Evolutionary conservation across 768 basidiomycete species (phyloP).

Genomic region (Tylopilus sp.): DNA sequence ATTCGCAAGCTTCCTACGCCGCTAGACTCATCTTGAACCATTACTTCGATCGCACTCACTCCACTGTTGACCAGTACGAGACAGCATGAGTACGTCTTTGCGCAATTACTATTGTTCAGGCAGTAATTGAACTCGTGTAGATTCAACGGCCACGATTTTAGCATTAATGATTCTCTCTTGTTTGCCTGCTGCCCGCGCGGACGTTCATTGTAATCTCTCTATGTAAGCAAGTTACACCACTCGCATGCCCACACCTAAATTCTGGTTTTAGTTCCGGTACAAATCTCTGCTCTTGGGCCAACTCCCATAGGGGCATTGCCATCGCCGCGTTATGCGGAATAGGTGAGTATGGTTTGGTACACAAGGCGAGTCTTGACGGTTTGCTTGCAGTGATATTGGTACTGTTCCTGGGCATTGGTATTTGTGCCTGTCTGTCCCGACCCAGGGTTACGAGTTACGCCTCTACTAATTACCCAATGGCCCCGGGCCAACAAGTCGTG

Average conservation of each 20-base stretch:
- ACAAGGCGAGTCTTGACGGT: not conserved
- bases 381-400: slow-evolving; percentile 3
- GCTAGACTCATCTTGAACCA: not conserved
- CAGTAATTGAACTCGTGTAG: slow-evolving; percentile 1
- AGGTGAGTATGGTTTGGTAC: slow-evolving; percentile 1
- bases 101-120: not conserved
- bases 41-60: not conserved
- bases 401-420: not conserved
- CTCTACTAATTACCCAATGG: not conserved
- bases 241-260: not conserved
- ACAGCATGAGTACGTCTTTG: slow-evolving; percentile 13
- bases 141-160: not conserved
- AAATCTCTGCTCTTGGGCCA: slow-evolving; percentile 9
- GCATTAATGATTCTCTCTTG: slow-evolving; percentile 3
- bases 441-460: not conserved
- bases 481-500: not conserved
- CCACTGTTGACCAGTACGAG: not conserved
- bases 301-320: not conserved
- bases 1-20: not conserved
- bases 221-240: not conserved
- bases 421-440: not conserved
- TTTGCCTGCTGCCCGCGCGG: slow-evolving; percentile 10
- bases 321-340: not conserved
- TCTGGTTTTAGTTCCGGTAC: not conserved
- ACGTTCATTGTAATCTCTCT: slow-evolving; percentile 7